Percentiles rank a stretch among this genome's conserved stretches.
These are phyloP conservation scores for Ilex asprella DNA, from an alignment of 257 asterid species.

Conservation along the genomic window DNA sequence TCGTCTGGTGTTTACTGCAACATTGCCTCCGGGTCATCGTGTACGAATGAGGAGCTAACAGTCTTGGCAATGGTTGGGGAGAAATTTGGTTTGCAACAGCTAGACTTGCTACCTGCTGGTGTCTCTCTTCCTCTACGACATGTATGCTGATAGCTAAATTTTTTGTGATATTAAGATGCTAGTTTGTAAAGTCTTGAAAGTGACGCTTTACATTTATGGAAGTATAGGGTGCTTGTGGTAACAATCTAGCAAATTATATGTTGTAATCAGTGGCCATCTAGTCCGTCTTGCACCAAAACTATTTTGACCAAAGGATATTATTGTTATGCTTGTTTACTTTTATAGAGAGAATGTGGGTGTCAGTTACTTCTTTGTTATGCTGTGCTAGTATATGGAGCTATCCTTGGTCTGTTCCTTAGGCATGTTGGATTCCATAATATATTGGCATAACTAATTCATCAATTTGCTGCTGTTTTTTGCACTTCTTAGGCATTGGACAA, in stretches of 20 bases:
- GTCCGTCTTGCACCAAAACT: neutral
- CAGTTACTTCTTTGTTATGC: neutral
- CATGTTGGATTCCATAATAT: neutral
- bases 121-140: constrained; percentile 92
- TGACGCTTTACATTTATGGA: too few relatives aligned
- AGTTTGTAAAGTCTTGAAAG: neutral
- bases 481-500: constrained; percentile 69
- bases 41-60: constrained; percentile 59
- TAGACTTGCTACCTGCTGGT: constrained; percentile 93
- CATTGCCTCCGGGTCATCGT: constrained; percentile 63
- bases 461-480: neutral
- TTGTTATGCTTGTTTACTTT: neutral
- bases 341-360: neutral
- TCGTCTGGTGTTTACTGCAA: constrained; percentile 79
- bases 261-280: neutral
- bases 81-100: constrained; percentile 78
- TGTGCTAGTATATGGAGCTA: neutral
- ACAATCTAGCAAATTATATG: too few relatives aligned
- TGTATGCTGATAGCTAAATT: constrained; percentile 42
- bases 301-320: neutral
- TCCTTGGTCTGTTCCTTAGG: neutral
- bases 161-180: neutral
- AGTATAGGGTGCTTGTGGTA: too few relatives aligned
- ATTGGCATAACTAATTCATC: neutral
- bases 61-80: constrained; percentile 98